phyloP scores from a whole-genome alignment of 257 asterid species.

The Asclepias syriaca region DNA sequence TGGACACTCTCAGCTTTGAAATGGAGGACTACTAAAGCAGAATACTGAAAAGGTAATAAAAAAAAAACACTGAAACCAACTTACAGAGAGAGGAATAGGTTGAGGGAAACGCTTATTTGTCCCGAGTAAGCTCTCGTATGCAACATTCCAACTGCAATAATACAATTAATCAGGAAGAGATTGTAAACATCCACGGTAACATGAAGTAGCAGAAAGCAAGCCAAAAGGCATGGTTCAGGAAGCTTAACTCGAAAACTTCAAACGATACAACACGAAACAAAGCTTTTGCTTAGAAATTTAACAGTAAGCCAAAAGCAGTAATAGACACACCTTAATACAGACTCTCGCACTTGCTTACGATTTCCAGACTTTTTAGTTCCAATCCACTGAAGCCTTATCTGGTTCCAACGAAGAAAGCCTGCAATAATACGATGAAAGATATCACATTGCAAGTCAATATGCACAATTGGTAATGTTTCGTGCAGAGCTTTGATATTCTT shows the following conservation, averaged over 20 bases:
- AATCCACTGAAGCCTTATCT: slow-evolving; percentile 81
- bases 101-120: slow-evolving; percentile 74
- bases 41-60: not conserved
- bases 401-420: slow-evolving; percentile 91
- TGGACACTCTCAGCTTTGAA: not conserved
- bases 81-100: slow-evolving; percentile 76
- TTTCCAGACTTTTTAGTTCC: slow-evolving; percentile 52
- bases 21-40: not conserved
- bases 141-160: slow-evolving; percentile 60
- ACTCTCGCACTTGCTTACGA: slow-evolving; percentile 38
- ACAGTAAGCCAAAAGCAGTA: not conserved
- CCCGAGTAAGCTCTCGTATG: slow-evolving; percentile 78
- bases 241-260: not conserved
- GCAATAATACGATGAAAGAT: not conserved
- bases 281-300: not conserved
- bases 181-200: not conserved
- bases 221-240: not conserved
- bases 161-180: not conserved
- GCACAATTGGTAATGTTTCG: not conserved
- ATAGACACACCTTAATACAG: slow-evolving; percentile 47
- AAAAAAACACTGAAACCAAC: slow-evolving; percentile 20
- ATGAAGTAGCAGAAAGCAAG: not conserved
- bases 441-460: not conserved
- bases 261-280: not conserved
- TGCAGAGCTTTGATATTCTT: too few relatives aligned